phyloP scores from a whole-genome alignment of 768 basidiomycete genomes.

The Boletus rufocinnamomeus region DNA sequence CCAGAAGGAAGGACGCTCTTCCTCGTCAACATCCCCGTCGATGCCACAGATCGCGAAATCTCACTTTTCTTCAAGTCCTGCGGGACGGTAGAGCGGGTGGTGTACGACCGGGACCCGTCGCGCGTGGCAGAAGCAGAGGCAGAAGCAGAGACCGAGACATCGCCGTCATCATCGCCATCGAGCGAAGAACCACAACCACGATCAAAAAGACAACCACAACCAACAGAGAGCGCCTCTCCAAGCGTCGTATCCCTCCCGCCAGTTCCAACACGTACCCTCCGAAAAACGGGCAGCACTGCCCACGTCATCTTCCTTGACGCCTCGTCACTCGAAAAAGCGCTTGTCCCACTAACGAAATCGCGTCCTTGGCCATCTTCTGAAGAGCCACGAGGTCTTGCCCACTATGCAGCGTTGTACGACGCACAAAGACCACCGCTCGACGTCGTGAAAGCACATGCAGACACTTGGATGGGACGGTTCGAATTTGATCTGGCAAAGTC shows the following conservation, averaged over 20 bases:
- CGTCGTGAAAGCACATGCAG: constrained; percentile 73
- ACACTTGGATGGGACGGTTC: constrained; percentile 73
- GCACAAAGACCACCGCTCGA: constrained; percentile 76
- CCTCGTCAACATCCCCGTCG: constrained; percentile 85
- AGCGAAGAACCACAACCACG: constrained; percentile 24
- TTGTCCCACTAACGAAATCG: constrained; percentile 52
- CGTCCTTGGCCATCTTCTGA: constrained; percentile 66
- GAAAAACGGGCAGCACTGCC: constrained; percentile 64
- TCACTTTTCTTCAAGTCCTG: constrained; percentile 72
- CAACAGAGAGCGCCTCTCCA: constrained; percentile 39
- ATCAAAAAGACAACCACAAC: constrained; percentile 35
- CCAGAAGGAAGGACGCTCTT: constrained; percentile 77
- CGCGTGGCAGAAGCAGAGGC: constrained; percentile 34
- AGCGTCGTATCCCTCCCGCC: constrained; percentile 63
- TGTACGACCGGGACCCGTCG: constrained; percentile 55
- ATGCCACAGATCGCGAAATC: constrained; percentile 82
- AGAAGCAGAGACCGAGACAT: background rate
- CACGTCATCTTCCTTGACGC: constrained; percentile 74
- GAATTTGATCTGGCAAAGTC: constrained; percentile 61
- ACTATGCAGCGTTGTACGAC: constrained; percentile 66
- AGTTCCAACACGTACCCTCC: constrained; percentile 52
- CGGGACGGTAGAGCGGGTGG: constrained; percentile 76
- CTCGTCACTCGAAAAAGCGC: constrained; percentile 67
- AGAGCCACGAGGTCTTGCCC: constrained; percentile 67
- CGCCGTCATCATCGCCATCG: background rate